Evolutionary conservation across 306 rosid species (phyloP).

Genomic region (Corylus avellana): DNA sequence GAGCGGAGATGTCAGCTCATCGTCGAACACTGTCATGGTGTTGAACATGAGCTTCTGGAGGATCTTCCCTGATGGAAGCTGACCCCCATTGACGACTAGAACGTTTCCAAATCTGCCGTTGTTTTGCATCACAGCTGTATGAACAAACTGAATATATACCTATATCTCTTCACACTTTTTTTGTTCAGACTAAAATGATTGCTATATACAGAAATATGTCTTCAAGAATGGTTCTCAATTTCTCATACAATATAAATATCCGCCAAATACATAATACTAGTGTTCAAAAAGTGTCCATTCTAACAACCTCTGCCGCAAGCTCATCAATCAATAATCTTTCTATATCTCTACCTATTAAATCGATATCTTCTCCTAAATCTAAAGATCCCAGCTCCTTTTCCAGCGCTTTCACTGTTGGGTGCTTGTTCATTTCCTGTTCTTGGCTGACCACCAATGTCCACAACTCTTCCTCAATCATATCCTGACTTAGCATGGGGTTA

Average conservation of each 20-base stretch:
- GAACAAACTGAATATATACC: conserved; percentile 36
- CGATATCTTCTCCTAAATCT: conserved; percentile 63
- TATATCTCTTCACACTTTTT: conserved; percentile 27
- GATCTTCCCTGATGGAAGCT: neutral
- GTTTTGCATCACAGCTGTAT: conserved; percentile 30
- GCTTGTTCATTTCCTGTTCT: conserved; percentile 53
- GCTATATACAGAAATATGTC: conserved; percentile 30
- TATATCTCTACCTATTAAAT: conserved; percentile 57
- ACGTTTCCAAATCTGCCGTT: conserved; percentile 10
- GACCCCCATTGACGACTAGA: conserved; percentile 10
- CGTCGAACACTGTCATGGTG: conserved; percentile 20
- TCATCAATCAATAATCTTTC: conserved; percentile 62
- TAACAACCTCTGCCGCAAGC: conserved; percentile 59
- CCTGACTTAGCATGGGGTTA: conserved; percentile 33
- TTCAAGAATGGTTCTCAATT: neutral
- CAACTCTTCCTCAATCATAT: conserved; percentile 67
- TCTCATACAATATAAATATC: conserved; percentile 14
- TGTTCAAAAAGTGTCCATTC: conserved; percentile 37
- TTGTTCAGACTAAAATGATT: conserved; percentile 40
- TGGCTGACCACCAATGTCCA: conserved; percentile 63
- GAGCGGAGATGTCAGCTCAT: conserved; percentile 22
- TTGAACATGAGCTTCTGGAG: conserved; percentile 12
- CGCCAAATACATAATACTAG: conserved; percentile 20
- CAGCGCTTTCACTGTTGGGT: conserved; percentile 35
- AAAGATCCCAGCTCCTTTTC: conserved; percentile 54